Evolutionary conservation across 2,329 filamentous ascomycete genomes (phyloP).

Genomic region (Fusarium domesticum): DNA sequence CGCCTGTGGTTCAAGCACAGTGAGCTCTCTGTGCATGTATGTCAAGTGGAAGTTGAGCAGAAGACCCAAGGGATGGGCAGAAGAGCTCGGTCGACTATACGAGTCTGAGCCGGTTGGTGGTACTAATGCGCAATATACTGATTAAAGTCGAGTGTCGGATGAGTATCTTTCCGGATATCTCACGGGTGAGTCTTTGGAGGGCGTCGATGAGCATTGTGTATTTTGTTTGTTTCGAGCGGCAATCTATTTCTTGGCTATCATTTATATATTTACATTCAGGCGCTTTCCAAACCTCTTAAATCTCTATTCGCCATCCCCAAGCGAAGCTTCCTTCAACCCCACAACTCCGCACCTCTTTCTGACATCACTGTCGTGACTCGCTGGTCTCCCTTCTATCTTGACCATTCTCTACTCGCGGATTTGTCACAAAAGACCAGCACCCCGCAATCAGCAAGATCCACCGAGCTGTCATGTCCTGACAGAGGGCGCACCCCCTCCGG

Average conservation of each 20-base stretch:
- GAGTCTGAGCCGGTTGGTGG: constrained; percentile 8
- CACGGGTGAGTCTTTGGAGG: no score
- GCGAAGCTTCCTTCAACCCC: background rate
- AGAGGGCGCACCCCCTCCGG: background rate
- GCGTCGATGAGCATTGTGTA: no score
- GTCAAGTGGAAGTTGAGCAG: constrained; percentile 25
- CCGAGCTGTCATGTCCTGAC: background rate
- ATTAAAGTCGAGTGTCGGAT: constrained; percentile 7
- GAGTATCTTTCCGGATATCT: background rate
- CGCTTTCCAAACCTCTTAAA: no score
- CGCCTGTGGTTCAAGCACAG: constrained; percentile 16
- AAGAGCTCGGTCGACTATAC: constrained; percentile 18
- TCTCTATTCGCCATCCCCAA: no score
- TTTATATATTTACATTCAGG: no score
- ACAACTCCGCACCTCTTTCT: background rate
- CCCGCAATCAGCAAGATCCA: background rate
- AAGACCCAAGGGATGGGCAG: constrained; percentile 24
- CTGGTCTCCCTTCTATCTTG: background rate
- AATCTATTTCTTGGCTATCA: no score
- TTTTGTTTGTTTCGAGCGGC: background rate
- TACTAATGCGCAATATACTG: constrained; percentile 16
- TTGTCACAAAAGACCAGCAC: background rate
- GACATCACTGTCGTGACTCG: background rate
- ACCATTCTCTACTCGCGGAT: background rate
- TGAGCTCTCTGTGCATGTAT: constrained; percentile 22